Evolutionary conservation across 140 eudicot species (phyloP).

Genomic region (Bidens hawaiensis): DNA sequence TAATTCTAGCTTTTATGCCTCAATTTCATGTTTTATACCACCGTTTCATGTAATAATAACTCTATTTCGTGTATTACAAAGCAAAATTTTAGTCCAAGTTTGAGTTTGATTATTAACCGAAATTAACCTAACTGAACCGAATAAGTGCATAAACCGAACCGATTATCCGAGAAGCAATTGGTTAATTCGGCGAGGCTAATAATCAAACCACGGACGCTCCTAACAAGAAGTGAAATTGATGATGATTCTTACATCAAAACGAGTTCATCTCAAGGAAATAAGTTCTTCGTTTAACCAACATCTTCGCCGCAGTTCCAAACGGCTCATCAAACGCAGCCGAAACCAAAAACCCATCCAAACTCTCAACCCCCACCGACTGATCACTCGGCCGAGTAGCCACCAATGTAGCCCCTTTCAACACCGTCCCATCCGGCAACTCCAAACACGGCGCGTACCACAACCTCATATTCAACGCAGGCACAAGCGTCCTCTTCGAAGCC

Average conservation of each 20-base stretch:
- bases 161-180: not conserved
- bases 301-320: slow-evolving; percentile 54
- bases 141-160: too few species aligned
- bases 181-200: too few species aligned
- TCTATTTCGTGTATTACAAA: too few species aligned
- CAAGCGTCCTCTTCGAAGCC: not conserved
- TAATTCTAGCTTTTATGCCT: too few species aligned
- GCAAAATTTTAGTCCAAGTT: too few species aligned
- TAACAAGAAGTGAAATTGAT: slow-evolving; percentile 2
- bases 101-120: too few species aligned
- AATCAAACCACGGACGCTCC: not conserved
- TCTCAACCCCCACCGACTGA: slow-evolving; percentile 28
- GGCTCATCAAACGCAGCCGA: slow-evolving; percentile 70
- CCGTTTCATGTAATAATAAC: too few species aligned
- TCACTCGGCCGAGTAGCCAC: slow-evolving; percentile 47
- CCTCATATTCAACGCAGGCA: slow-evolving; percentile 52
- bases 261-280: slow-evolving; percentile 82
- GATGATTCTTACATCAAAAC: slow-evolving; percentile 27
- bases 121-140: too few species aligned
- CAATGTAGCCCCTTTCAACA: slow-evolving; percentile 50
- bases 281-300: slow-evolving; percentile 71
- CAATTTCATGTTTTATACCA: too few species aligned
- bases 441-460: slow-evolving; percentile 60
- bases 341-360: slow-evolving; percentile 55
- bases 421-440: slow-evolving; percentile 57